Evolutionary conservation across 2,329 filamentous ascomycete species (phyloP).

Genomic region (Chrysosporium queenslandicum): DNA sequence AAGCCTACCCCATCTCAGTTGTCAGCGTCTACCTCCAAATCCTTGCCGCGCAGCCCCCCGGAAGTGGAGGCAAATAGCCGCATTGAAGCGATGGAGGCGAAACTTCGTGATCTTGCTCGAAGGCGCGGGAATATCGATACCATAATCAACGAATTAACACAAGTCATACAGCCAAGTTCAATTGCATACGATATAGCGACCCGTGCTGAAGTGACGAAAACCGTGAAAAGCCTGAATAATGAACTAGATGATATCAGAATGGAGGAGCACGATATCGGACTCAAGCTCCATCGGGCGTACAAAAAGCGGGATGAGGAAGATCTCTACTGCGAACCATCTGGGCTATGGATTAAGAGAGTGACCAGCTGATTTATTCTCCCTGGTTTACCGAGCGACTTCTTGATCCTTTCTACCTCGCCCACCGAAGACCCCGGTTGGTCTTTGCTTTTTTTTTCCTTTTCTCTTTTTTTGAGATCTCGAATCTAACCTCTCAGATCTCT

Average conservation of each 20-base stretch:
- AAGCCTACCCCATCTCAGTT: slow-evolving; percentile 36
- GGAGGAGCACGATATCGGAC: slow-evolving; percentile 68
- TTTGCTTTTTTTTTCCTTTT: slow-evolving; percentile 4
- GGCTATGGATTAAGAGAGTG: slow-evolving; percentile 68
- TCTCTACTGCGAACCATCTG: slow-evolving; percentile 42
- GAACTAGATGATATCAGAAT: slow-evolving; percentile 64
- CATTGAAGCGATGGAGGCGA: slow-evolving; percentile 56
- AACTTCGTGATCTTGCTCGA: slow-evolving; percentile 54
- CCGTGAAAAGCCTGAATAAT: slow-evolving; percentile 54
- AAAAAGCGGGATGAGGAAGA: slow-evolving; percentile 61
- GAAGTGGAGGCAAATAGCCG: slow-evolving; percentile 54
- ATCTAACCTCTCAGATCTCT: too few relatives aligned
- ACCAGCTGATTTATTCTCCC: slow-evolving; percentile 45
- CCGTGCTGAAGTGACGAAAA: slow-evolving; percentile 47
- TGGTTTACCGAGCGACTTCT: too few relatives aligned
- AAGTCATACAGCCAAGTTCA: slow-evolving; percentile 61
- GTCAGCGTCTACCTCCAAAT: slow-evolving; percentile 38
- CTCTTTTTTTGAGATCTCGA: too few relatives aligned
- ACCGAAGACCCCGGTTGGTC: neutral
- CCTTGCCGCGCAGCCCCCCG: slow-evolving; percentile 52
- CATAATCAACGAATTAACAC: slow-evolving; percentile 65
- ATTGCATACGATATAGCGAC: slow-evolving; percentile 57
- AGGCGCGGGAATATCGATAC: slow-evolving; percentile 61
- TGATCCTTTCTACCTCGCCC: too few relatives aligned
- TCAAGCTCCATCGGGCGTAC: slow-evolving; percentile 63